Evolutionary conservation across 2,329 filamentous ascomycete species (phyloP), one percentile per base, ranked within the genome.

Genomic region (Emydomyces testavorans): DNA sequence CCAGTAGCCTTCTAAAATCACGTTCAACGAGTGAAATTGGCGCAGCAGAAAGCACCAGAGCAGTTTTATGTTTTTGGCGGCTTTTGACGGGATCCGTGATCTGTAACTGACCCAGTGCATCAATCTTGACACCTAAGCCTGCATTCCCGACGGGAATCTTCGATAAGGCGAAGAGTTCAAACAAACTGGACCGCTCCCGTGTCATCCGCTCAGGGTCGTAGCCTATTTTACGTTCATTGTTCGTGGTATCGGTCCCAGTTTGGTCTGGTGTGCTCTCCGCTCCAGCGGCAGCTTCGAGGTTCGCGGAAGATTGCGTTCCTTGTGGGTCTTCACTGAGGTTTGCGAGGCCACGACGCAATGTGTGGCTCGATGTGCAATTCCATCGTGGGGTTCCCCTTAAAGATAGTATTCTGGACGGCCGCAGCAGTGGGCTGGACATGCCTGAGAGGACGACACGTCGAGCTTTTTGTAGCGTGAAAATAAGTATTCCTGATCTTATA

Each of bases 91-190:
- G 23, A 16, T 48, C 48, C 2, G 45, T 54, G 11, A 57, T 56
- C 5, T 42, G 28, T 2, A 56, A 37, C 26, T 41, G 48, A 13
- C 52, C 53, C 23, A 46, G 20, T 13, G 29, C 39, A 24, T 53
- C 50, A 20, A 57, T 49, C 11, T 40, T 31, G 4, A 47, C 49
- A 20, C 56, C 52, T 4, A 49, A 31, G 18, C 43, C 50, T 10
- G 37, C 46, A 18, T 49, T 38, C 15, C 34, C 38, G n/a, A 48
- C 52, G 31, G 53, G 55, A 34, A 54, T 54, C 43, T 46, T 38
- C 35, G 51, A 47, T 37, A 58, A 46, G 13, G 50, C 52, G 41
- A 58, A 59, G 21, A 48, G 11, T 11, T 54, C 46, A n/a, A 54
- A 37, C 29, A 53, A 16, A 15, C 34, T 44, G 20, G 52, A 42